Base-by-base conservation (phyloP, 1,284 basidiomycete species). In the Neotropicomus parvogracilis region DNA sequence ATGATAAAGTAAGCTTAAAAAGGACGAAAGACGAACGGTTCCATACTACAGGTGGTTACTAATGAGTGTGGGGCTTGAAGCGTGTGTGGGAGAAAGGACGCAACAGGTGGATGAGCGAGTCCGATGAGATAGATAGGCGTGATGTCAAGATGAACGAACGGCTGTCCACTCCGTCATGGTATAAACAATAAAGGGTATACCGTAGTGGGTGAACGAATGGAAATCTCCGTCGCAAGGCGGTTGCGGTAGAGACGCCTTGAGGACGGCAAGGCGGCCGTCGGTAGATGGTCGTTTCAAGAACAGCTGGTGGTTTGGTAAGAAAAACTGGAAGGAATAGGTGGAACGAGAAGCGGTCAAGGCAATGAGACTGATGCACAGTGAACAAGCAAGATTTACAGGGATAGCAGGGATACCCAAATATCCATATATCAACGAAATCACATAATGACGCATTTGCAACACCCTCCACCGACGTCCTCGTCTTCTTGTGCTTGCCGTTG, bases 361-460 rank as follows among this genome's bases (percentile, higher is more conserved):
- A 50, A 37, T 37, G 51, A 49, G 50, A 50, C 49, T 53, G 53
- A 52, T 52, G 52, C 45, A 56, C 48, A 56, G 13, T 51, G 50
- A 59, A 58, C 55, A 57, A 59, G 57, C 57, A 56, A 59, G 47
- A 49, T 46, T 33, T 39, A 46, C 44, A 44, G 31, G 40, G 50
- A 57, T 45, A 63, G 59, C 52, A 54, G 37, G 46, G 32, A 41
- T 39, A 48, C 45, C 43, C 50, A 54, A 48, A 53, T 52, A 59
- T 48, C 58, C 51, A 31, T 38, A 54, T 48, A 52, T 40, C 47
- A 37, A 42, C 34, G 37, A 45, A 52, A 63, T 81, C 75, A 83
- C 80, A 83, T 83, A 58, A 83, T 69, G 51, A 79, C 66, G 62
- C 80, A 83, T 63, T 77, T 77, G 70, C 80, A 83, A 57, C 81